These are phyloP conservation scores for Elymus sibiricus DNA, from an alignment of 176 grass and related monocot genomes.

Conservation along the genomic window DNA sequence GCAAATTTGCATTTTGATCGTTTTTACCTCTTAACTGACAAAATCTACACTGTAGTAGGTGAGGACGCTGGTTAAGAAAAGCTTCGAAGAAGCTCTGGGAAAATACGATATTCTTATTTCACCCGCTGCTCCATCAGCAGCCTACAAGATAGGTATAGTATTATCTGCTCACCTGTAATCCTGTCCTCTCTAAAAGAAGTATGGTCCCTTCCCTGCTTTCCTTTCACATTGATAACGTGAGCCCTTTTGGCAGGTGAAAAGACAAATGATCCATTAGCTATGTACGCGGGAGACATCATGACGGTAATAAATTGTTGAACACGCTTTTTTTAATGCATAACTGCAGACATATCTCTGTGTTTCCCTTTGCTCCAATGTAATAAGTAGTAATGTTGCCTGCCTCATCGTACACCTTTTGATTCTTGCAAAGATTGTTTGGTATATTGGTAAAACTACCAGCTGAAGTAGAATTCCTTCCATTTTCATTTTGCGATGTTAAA, in stretches of 20 bases:
- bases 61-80: slow-evolving; percentile 89
- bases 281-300: slow-evolving; percentile 97
- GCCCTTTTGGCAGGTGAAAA: slow-evolving; percentile 74
- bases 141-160: slow-evolving; percentile 82
- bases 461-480: not conserved
- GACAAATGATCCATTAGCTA: slow-evolving; percentile 89
- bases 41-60: slow-evolving; percentile 60
- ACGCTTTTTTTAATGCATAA: not conserved
- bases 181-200: not conserved
- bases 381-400: not conserved
- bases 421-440: not conserved
- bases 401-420: not conserved
- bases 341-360: not conserved
- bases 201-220: not conserved
- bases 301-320: slow-evolving; percentile 60
- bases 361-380: not conserved
- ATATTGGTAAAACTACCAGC: not conserved
- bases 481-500: not conserved
- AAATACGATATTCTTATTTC: slow-evolving; percentile 79
- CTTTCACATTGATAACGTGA: not conserved
- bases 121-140: slow-evolving; percentile 91
- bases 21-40: not conserved
- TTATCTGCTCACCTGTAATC: not conserved
- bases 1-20: not conserved
- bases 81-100: slow-evolving; percentile 80